Conservation (phyloP, 2,329 filamentous ascomycete genomes). For the Paraconiothyrium brasiliense region DNA sequence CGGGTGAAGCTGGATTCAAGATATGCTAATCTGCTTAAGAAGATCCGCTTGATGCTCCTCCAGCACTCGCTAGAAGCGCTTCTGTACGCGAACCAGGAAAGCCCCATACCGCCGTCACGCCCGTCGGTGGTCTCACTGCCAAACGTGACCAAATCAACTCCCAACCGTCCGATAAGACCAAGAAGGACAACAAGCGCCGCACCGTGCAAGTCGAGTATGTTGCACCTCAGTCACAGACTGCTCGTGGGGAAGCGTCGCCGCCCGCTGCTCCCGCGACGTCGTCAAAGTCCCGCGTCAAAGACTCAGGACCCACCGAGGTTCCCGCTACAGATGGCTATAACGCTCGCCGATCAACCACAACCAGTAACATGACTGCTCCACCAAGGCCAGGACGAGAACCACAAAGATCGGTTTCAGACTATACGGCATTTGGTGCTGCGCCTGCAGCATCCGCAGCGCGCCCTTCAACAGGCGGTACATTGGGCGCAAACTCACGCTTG, state of each 20-base stretch:
- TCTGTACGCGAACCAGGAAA: slow-evolving; percentile 91
- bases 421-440: slow-evolving; percentile 51
- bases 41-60: slow-evolving; percentile 67
- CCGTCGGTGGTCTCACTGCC: slow-evolving; percentile 70
- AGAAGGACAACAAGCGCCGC: slow-evolving; percentile 79
- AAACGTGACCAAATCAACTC: slow-evolving; percentile 79
- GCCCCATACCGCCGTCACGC: slow-evolving; percentile 59
- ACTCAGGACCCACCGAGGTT: slow-evolving; percentile 62
- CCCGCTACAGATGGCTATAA: slow-evolving; percentile 48
- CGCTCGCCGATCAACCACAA: slow-evolving; percentile 31
- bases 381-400: slow-evolving; percentile 51
- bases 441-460: slow-evolving; percentile 59
- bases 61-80: slow-evolving; percentile 80
- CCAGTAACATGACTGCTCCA: slow-evolving; percentile 39
- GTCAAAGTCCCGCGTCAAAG: slow-evolving; percentile 64
- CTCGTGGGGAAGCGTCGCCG: slow-evolving; percentile 68
- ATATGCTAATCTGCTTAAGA: slow-evolving; percentile 39
- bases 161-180: slow-evolving; percentile 71
- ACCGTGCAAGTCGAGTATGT: slow-evolving; percentile 99
- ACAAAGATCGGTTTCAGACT: slow-evolving; percentile 64
- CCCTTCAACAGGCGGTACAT: slow-evolving; percentile 83
- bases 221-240: slow-evolving; percentile 85
- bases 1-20: neutral
- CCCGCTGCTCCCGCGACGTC: slow-evolving; percentile 44
- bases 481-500: slow-evolving; percentile 67